These are phyloP conservation scores for Clonostachys rosea DNA, from an alignment of 2,329 filamentous ascomycete species.

Conservation along the genomic window DNA sequence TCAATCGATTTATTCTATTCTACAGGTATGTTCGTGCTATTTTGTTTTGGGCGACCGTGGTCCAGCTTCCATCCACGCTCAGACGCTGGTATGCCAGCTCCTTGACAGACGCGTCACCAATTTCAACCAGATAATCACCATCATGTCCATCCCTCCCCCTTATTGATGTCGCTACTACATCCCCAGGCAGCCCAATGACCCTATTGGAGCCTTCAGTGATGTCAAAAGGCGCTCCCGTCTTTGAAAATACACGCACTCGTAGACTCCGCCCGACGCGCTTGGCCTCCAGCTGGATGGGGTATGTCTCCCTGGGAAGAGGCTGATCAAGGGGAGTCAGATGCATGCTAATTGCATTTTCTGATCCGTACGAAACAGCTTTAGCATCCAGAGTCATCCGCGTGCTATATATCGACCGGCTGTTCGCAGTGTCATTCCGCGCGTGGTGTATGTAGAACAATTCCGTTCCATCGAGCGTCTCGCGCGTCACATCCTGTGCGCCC, in stretches of 20 bases:
- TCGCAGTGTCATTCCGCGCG: slow-evolving; percentile 19
- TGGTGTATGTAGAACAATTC: slow-evolving; percentile 28
- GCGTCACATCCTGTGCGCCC: slow-evolving; percentile 23
- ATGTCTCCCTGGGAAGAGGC: slow-evolving; percentile 18
- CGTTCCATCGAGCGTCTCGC: slow-evolving; percentile 14
- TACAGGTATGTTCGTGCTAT: too few relatives aligned
- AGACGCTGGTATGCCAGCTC: slow-evolving; percentile 9
- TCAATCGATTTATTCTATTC: too few relatives aligned
- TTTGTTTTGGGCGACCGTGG: not conserved
- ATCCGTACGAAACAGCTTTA: slow-evolving; percentile 12
- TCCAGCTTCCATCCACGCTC: slow-evolving; percentile 1
- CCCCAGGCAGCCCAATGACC: slow-evolving; percentile 11
- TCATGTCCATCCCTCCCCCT: slow-evolving; percentile 1
- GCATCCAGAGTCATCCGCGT: slow-evolving; percentile 21
- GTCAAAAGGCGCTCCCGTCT: slow-evolving; percentile 13
- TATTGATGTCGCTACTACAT: slow-evolving; percentile 4
- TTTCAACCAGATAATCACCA: slow-evolving; percentile 6
- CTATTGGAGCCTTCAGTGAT: slow-evolving; percentile 14
- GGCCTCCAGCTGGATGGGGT: slow-evolving; percentile 14
- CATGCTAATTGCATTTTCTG: slow-evolving; percentile 19
- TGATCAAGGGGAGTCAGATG: slow-evolving; percentile 21
- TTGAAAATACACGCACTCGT: slow-evolving; percentile 10
- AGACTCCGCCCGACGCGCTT: slow-evolving; percentile 1
- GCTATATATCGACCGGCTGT: slow-evolving; percentile 19
- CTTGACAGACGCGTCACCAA: slow-evolving; percentile 4